These are phyloP conservation scores for Davidsoniella eucalypti DNA, from an alignment of 2,329 filamentous ascomycete species.

Conservation along the genomic window DNA sequence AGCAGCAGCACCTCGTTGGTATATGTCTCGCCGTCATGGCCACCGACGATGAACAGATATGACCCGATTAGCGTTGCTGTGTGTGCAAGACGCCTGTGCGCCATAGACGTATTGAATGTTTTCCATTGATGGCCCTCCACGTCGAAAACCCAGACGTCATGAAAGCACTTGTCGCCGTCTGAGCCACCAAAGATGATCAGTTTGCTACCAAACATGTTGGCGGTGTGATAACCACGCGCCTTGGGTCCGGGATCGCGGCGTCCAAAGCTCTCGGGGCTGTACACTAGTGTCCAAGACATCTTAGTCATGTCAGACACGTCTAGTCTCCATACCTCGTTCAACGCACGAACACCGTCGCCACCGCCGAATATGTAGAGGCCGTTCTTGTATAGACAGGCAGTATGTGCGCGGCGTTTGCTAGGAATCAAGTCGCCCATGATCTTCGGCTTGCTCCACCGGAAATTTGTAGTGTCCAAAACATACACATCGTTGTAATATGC, in stretches of 20 bases:
- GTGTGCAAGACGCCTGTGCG: constrained; percentile 49
- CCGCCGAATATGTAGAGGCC: constrained; percentile 59
- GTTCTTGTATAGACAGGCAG: constrained; percentile 54
- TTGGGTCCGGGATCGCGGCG: constrained; percentile 28
- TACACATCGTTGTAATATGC: constrained; percentile 59
- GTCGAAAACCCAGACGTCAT: constrained; percentile 59
- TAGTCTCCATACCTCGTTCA: constrained; percentile 58
- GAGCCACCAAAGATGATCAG: constrained; percentile 56
- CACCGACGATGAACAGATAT: constrained; percentile 53
- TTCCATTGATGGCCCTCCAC: constrained; percentile 46
- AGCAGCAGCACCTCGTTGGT: constrained; percentile 51
- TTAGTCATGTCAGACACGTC: constrained; percentile 49
- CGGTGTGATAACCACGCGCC: constrained; percentile 53
- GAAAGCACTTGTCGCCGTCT: constrained; percentile 55
- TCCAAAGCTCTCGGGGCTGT: constrained; percentile 25
- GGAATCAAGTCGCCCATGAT: constrained; percentile 42
- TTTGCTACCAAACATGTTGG: constrained; percentile 57
- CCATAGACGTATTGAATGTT: constrained; percentile 38
- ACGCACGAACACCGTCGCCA: constrained; percentile 50
- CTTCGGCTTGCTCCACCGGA: constrained; percentile 46
- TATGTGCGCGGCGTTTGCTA: constrained; percentile 48
- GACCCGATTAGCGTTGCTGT: constrained; percentile 54
- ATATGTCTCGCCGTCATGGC: constrained; percentile 55
- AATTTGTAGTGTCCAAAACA: constrained; percentile 54
- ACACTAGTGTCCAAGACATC: constrained; percentile 53